Percentiles rank a stretch among this genome's conserved stretches.
Conservation (phyloP, 2,329 filamentous ascomycete genomes). For the Penicillium sp. region DNA sequence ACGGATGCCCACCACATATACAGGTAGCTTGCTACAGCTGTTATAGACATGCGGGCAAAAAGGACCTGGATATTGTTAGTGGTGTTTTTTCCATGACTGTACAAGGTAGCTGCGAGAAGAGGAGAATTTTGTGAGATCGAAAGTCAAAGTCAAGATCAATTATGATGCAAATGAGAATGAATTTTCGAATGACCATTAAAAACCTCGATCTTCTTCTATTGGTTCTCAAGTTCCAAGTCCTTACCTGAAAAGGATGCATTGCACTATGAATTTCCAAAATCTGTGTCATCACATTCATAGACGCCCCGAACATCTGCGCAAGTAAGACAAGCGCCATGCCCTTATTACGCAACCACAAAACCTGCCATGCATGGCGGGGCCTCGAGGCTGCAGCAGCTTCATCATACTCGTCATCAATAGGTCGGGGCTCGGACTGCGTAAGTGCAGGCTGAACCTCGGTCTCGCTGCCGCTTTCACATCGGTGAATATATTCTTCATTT, state of each 20-base stretch:
- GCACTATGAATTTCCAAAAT: constrained; percentile 69
- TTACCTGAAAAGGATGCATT: constrained; percentile 75
- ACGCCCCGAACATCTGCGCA: constrained; percentile 76
- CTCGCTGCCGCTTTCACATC: constrained; percentile 3
- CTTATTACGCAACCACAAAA: constrained; percentile 64
- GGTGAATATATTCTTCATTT: background rate
- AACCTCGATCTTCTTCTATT: background rate
- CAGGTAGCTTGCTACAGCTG: constrained; percentile 62
- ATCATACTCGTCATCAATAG: constrained; percentile 14
- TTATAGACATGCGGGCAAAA: constrained; percentile 76
- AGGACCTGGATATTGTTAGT: constrained; percentile 56
- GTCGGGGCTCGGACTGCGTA: constrained; percentile 19
- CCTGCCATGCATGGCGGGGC: constrained; percentile 30
- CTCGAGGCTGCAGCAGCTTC: constrained; percentile 5
- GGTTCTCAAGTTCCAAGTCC: background rate
- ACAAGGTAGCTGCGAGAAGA: background rate
- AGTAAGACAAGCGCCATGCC: constrained; percentile 72
- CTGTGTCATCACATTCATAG: constrained; percentile 83
- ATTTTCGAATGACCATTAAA: background rate
- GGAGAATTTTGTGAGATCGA: background rate
- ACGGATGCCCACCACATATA: constrained; percentile 75
- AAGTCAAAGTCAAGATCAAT: background rate
- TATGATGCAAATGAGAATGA: background rate
- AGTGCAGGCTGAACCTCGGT: constrained; percentile 4
- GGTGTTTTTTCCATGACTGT: background rate